Percentiles rank a stretch among this genome's conserved stretches.
These are phyloP conservation scores for Sarocladiaceae sp. DNA, from an alignment of 2,329 filamentous ascomycete genomes.

Conservation along the genomic window DNA sequence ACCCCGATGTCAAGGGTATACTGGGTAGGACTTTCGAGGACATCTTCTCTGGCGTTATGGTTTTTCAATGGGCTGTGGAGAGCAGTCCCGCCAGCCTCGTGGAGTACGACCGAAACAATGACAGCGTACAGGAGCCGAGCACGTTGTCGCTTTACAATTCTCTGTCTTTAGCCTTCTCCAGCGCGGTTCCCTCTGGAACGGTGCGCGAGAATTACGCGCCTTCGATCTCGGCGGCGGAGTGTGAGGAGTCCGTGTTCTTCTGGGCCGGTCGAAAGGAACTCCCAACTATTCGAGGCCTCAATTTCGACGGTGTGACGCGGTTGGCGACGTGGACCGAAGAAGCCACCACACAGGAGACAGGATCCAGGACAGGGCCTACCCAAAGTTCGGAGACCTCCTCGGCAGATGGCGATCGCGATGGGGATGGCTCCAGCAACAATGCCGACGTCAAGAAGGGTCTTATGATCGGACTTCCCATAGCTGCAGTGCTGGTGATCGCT, in stretches of 20 bases:
- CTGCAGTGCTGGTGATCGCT: too few species aligned
- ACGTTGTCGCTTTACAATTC: slow-evolving; percentile 1
- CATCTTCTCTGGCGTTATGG: slow-evolving; percentile 6
- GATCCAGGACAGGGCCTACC: too few species aligned
- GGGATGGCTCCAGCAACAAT: too few species aligned
- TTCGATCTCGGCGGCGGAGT: not conserved
- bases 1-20: slow-evolving; percentile 5
- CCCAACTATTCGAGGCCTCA: not conserved
- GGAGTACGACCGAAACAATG: too few species aligned
- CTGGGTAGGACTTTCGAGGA: slow-evolving; percentile 1
- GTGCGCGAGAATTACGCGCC: not conserved
- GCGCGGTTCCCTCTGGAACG: not conserved
- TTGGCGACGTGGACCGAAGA: too few species aligned
- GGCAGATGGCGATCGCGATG: too few species aligned
- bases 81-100: not conserved
- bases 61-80: slow-evolving; percentile 1
- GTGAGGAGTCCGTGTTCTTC: not conserved
- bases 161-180: not conserved
- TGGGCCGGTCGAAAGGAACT: not conserved
- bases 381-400: too few species aligned
- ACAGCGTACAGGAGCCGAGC: too few species aligned
- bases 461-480: too few species aligned
- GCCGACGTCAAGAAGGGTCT: too few species aligned
- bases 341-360: too few species aligned
- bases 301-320: not conserved